A percentile compares a stretch with the other conserved stretches of the same genome.
These are phyloP conservation scores for Suhomyces wounanorum DNA, from an alignment of 1,139 yeast species.

Conservation along the genomic window DNA sequence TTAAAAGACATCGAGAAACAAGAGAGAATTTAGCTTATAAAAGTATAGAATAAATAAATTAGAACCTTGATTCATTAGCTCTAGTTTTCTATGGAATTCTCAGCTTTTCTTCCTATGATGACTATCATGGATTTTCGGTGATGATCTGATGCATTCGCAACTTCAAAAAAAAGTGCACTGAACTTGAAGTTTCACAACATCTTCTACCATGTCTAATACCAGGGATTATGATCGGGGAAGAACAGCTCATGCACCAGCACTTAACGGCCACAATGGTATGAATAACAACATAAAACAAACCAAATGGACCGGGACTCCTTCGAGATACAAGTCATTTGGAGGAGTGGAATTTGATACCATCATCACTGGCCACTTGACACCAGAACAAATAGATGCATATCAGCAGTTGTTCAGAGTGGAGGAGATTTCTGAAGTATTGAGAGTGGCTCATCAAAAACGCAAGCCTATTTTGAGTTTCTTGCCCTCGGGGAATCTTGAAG, in stretches of 20 bases:
- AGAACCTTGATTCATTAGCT: no score
- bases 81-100: no score
- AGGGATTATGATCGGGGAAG: not conserved
- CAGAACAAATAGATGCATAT: conserved; percentile 84
- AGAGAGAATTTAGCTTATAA: no score
- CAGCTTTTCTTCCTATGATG: not conserved
- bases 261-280: not conserved
- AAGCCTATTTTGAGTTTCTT: conserved; percentile 42
- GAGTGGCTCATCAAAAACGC: conserved; percentile 54
- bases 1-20: no score
- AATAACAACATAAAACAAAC: conserved; percentile 20
- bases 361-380: conserved; percentile 60
- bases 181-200: not conserved
- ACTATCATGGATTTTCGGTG: not conserved
- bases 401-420: conserved; percentile 75
- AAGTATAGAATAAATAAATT: no score
- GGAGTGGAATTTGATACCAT: conserved; percentile 39
- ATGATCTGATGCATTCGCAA: not conserved
- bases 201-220: not conserved
- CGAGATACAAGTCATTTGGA: conserved; percentile 35
- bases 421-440: conserved; percentile 56
- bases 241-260: not conserved
- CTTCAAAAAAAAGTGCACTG: not conserved
- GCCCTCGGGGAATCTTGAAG: conserved; percentile 35
- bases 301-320: conserved; percentile 48